These are phyloP conservation scores for Silene noctiflora DNA, from an alignment of 179 eudicot species.

Conservation along the genomic window DNA sequence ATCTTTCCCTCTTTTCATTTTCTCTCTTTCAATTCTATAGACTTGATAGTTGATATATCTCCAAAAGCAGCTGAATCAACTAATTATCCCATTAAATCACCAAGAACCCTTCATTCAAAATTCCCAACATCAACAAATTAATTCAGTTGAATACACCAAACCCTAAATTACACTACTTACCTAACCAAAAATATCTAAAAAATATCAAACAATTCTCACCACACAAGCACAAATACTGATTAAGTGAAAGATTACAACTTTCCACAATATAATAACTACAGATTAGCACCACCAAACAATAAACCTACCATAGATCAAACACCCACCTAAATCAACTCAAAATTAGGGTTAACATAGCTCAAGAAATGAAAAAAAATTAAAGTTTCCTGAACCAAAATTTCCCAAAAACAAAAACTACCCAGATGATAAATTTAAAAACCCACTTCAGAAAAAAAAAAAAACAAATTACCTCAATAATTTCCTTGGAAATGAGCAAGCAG, in stretches of 20 bases:
- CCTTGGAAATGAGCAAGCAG: constrained; percentile 16
- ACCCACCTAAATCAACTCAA: background rate
- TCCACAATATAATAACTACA: background rate
- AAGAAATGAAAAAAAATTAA: background rate
- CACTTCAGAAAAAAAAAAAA: constrained; percentile 5
- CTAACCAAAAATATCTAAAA: no score
- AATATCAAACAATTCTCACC: background rate
- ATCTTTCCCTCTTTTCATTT: constrained; percentile 72
- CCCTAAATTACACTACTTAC: no score
- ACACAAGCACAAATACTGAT: background rate
- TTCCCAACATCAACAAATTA: background rate
- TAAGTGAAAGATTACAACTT: background rate
- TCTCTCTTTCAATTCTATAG: constrained; percentile 7
- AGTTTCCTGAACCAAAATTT: background rate
- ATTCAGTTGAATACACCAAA: no score
- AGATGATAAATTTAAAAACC: constrained; percentile 20
- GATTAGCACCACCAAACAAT: no score
- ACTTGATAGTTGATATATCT: background rate
- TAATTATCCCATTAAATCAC: constrained; percentile 20
- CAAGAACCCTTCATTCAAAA: background rate
- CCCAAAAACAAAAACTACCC: constrained; percentile 13
- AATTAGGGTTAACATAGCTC: background rate
- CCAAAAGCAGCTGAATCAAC: constrained; percentile 5
- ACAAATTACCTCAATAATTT: constrained; percentile 10
- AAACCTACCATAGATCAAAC: background rate